phyloP scores from a whole-genome alignment of 106 monocot genomes.

The Dioscorea alata region DNA sequence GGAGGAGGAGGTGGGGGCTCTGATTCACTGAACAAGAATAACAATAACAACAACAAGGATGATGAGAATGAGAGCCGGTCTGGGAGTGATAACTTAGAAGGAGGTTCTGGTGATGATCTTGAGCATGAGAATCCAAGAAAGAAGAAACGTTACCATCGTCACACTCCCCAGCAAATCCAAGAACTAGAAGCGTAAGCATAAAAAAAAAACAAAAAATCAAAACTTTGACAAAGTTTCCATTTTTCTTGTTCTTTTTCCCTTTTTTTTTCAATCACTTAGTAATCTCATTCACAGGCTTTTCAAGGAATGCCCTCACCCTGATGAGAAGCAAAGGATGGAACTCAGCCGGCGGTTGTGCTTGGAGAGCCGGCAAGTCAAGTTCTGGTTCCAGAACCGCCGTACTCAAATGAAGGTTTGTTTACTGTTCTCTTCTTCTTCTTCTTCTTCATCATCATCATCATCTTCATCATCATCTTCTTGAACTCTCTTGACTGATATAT shows the following conservation, averaged over 20 bases:
- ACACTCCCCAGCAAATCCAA: constrained; percentile 91
- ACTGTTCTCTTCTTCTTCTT: neutral
- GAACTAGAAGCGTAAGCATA: constrained; percentile 74
- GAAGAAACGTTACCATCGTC: constrained; percentile 89
- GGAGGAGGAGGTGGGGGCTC: constrained; percentile 17
- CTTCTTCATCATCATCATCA: neutral
- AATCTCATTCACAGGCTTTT: constrained; percentile 35
- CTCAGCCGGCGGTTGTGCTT: constrained; percentile 62
- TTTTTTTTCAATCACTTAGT: neutral
- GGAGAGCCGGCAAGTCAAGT: constrained; percentile 85
- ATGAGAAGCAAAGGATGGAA: constrained; percentile 87
- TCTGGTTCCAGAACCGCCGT: constrained; percentile 98
- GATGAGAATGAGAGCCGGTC: constrained; percentile 82
- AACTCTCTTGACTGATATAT: neutral
- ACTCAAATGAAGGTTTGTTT: constrained; percentile 87
- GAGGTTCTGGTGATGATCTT: constrained; percentile 64
- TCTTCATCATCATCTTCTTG: neutral
- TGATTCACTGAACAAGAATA: constrained; percentile 13
- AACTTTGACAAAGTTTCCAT: neutral
- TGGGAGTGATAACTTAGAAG: constrained; percentile 79
- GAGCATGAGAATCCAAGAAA: constrained; percentile 51
- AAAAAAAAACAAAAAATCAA: neutral
- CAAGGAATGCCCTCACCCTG: constrained; percentile 93
- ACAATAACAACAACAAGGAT: constrained; percentile 37
- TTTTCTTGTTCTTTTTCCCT: neutral